Evolutionary conservation across 768 basidiomycete species (phyloP).

Genomic region (Aureoboletus auriporus): DNA sequence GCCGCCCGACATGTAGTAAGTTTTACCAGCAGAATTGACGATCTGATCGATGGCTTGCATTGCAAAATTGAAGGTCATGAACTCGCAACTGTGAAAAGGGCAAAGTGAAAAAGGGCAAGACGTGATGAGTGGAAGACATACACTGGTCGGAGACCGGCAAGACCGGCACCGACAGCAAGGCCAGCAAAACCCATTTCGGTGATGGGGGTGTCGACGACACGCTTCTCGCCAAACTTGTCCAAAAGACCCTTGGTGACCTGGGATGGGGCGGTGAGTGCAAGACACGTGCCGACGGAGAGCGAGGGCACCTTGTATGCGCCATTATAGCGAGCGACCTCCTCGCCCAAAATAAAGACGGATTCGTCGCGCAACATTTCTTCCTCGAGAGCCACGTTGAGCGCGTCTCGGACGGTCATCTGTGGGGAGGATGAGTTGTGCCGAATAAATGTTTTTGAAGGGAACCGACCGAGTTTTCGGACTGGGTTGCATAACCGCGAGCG

Average conservation of each 20-base stretch:
- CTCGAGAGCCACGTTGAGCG: constrained; percentile 96
- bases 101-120: constrained; percentile 7
- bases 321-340: constrained; percentile 98
- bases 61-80: constrained; percentile 99
- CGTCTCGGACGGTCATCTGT: constrained; percentile 98
- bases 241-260: constrained; percentile 97
- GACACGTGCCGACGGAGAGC: not conserved
- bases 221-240: constrained; percentile 98
- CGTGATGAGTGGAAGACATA: constrained; percentile 31
- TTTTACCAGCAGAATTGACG: constrained; percentile 99
- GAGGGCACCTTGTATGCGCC: constrained; percentile 84
- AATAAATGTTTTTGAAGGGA: constrained; percentile 15
- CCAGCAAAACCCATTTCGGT: constrained; percentile 99
- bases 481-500: constrained; percentile 63
- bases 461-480: constrained; percentile 47
- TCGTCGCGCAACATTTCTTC: constrained; percentile 98
- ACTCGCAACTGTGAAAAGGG: constrained; percentile 72
- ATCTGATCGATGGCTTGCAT: constrained; percentile 99
- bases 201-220: constrained; percentile 95
- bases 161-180: constrained; percentile 89
- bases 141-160: constrained; percentile 93
- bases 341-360: constrained; percentile 91
- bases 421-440: constrained; percentile 12
- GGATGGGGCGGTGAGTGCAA: constrained; percentile 7
- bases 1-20: constrained; percentile 99